Evolutionary conservation across 2,329 filamentous ascomycete species (phyloP).

Genomic region (Xylaria sp.): DNA sequence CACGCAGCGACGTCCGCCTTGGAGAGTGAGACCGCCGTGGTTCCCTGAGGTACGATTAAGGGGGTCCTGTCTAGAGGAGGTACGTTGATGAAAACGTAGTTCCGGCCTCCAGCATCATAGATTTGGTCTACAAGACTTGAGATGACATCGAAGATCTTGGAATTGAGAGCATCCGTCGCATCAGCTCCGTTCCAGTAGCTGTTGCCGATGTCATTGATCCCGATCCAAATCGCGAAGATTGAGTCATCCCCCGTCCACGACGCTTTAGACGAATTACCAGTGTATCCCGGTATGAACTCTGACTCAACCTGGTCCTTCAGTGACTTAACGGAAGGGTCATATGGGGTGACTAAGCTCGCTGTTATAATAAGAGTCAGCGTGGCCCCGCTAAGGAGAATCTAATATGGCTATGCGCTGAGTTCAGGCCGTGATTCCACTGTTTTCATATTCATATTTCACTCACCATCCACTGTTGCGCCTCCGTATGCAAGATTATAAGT

Average conservation of each 20-base stretch:
- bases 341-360: conserved; percentile 61
- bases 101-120: conserved; percentile 64
- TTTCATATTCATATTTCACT: conserved; percentile 11
- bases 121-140: conserved; percentile 57
- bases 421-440: background rate
- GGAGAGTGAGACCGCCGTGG: conserved; percentile 50
- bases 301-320: conserved; percentile 62
- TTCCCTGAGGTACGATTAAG: conserved; percentile 56
- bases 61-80: conserved; percentile 68
- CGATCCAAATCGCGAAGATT: conserved; percentile 63
- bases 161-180: conserved; percentile 51
- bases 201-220: conserved; percentile 67
- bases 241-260: conserved; percentile 54
- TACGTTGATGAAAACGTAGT: conserved; percentile 70
- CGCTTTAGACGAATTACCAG: conserved; percentile 50
- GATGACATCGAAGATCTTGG: conserved; percentile 57
- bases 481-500: conserved; percentile 67
- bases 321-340: conserved; percentile 58
- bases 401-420: background rate
- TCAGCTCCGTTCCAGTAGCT: conserved; percentile 53
- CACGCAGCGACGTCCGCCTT: conserved; percentile 61
- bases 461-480: conserved; percentile 64
- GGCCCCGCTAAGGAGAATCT: background rate
- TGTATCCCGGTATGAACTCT: conserved; percentile 56
- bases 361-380: conserved; percentile 14